phyloP scores from a whole-genome alignment of 768 basidiomycete species.

The Kwoniella bestiolae region DNA sequence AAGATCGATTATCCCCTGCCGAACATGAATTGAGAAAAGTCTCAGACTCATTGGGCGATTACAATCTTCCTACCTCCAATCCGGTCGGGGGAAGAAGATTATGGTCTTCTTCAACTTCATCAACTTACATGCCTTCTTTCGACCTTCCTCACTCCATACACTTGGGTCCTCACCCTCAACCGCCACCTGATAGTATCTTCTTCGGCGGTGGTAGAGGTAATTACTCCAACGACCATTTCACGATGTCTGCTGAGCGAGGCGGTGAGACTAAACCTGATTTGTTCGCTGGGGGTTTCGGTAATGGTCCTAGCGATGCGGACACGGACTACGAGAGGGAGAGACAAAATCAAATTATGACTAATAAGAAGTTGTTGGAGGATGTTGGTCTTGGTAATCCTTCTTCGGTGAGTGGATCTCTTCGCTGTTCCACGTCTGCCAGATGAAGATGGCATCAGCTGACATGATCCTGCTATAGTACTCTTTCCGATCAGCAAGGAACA shows the following conservation, averaged over 20 bases:
- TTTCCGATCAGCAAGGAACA: constrained; percentile 2
- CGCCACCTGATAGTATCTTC: constrained; percentile 37
- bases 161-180: constrained; percentile 32
- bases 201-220: constrained; percentile 11
- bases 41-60: constrained; percentile 37
- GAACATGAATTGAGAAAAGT: constrained; percentile 48
- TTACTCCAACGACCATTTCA: constrained; percentile 30
- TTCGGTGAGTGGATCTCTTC: constrained; percentile 15
- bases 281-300: background rate
- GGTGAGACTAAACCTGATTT: constrained; percentile 34
- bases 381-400: constrained; percentile 45
- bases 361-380: constrained; percentile 50
- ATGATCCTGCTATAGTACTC: background rate
- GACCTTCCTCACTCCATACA: constrained; percentile 16
- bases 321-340: constrained; percentile 56
- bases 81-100: constrained; percentile 6
- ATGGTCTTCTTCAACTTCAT: constrained; percentile 9
- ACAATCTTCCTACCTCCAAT: background rate
- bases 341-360: constrained; percentile 45
- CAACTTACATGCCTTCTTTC: constrained; percentile 16
- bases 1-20: constrained; percentile 27
- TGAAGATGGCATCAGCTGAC: background rate
- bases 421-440: too few relatives aligned
- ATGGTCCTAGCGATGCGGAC: constrained; percentile 18
- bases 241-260: constrained; percentile 36